Evolutionary conservation across 1,139 yeast species (phyloP), one percentile per base, ranked within the genome.

Genomic region (Citeromyces hawaiiensis): DNA sequence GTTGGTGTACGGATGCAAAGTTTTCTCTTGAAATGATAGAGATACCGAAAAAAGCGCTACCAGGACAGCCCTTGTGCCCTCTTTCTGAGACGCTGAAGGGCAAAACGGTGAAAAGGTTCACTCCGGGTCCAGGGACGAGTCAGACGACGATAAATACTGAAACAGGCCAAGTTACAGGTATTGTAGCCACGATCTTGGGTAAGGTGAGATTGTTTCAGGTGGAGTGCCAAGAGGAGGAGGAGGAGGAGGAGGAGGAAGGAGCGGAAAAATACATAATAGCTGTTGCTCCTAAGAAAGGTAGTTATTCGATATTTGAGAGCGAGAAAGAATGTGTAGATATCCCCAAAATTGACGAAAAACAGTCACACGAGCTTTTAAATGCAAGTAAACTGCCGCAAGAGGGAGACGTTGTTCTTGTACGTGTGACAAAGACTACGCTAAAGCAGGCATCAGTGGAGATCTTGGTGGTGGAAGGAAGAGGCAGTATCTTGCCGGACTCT

Each of bases 371-470:
- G 13, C n/a, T 32, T 11, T 21, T 39, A 11, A 38, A 38, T 42
- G 45, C 17, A 15, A 75, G 70, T 40, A 70, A 69, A 43, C 64
- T 91, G 41, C 97, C 98, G 3, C 74, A 76, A 46, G 96, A 86
- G 47, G 83, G 85, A 36, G 96, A 88, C 55, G 59, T 80, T 11
- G 96, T 93, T 2, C 63, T 91, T 18, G 87, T 86, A 0, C 68
- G 77, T 41, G 83, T 91, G 21, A 76, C 81, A 14, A 71, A 79
- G 48, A 69, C 91, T 37, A 68, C 72, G 14, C 50, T 57, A 38
- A 74, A 72, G 45, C 93, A 88, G 56, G 94, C 93, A 3, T 72
- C 68, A 52, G 81, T 87, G 39, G 96, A 87, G 51, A 83, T 91
- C 35, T 56, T 91, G 37, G 83, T 87, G 2, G 81, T 87, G 6